phyloP scores from a whole-genome alignment of 31 red algal species.

The Endocladia muricata region DNA sequence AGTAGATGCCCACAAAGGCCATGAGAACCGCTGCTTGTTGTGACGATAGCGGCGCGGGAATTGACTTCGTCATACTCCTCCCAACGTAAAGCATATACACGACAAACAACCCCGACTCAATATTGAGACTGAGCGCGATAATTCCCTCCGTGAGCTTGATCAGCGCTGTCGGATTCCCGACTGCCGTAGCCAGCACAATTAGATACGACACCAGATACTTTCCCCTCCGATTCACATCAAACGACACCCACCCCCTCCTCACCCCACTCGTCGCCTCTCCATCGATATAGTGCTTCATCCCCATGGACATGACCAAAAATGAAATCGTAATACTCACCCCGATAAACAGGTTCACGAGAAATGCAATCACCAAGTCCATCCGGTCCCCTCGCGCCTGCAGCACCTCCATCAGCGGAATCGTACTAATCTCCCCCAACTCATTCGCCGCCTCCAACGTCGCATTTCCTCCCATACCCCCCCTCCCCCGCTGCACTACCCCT shows the following conservation, averaged over 20 bases:
- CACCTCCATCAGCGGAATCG: slow-evolving; percentile 79
- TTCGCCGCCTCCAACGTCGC: slow-evolving; percentile 66
- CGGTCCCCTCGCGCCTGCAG: slow-evolving; percentile 42
- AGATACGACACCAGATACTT: slow-evolving; percentile 29
- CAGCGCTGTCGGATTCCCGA: slow-evolving; percentile 34
- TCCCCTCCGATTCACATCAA: not conserved
- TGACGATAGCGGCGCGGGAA: slow-evolving; percentile 17
- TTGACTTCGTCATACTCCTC: not conserved
- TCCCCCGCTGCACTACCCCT: not conserved
- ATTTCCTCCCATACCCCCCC: not conserved
- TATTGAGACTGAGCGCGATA: slow-evolving; percentile 40
- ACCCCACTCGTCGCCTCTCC: not conserved
- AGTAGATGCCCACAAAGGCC: slow-evolving; percentile 13
- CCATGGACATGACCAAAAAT: slow-evolving; percentile 82
- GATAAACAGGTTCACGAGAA: slow-evolving; percentile 90
- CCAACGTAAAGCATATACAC: slow-evolving; percentile 55
- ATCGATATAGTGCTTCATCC: slow-evolving; percentile 61
- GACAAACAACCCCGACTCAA: slow-evolving; percentile 51
- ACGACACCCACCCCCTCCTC: too few species aligned
- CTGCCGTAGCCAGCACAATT: slow-evolving; percentile 40
- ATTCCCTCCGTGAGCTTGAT: slow-evolving; percentile 66
- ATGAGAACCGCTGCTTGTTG: slow-evolving; percentile 1
- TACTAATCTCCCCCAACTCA: slow-evolving; percentile 77
- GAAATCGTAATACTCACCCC: slow-evolving; percentile 81
- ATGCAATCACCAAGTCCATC: slow-evolving; percentile 39